Conservation (phyloP, 106 monocot genomes). For the Platanthera guangdongensis region DNA sequence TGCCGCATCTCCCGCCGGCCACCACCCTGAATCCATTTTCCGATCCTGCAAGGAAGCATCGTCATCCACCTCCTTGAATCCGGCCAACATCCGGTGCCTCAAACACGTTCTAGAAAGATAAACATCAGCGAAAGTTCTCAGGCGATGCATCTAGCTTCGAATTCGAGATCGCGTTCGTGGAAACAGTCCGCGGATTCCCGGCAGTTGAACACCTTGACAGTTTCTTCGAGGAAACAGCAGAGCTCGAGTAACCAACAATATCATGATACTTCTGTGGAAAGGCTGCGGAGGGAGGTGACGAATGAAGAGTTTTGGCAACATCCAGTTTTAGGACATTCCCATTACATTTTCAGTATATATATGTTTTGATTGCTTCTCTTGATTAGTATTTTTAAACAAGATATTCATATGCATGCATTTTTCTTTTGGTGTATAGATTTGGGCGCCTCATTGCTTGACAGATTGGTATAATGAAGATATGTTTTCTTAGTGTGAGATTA, state of each 20-base stretch:
- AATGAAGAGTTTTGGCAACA: slow-evolving; percentile 98
- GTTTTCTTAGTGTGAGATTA: neutral
- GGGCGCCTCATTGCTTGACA: neutral
- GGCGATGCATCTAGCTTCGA: slow-evolving; percentile 22
- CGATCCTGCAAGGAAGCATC: too few relatives aligned
- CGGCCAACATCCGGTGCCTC: slow-evolving; percentile 6
- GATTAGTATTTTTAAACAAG: neutral
- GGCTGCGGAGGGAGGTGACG: slow-evolving; percentile 85
- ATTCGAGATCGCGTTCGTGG: slow-evolving; percentile 40
- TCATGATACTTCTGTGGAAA: slow-evolving; percentile 88
- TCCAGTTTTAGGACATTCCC: slow-evolving; percentile 47
- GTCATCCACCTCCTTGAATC: too few relatives aligned
- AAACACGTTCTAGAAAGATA: slow-evolving; percentile 29
- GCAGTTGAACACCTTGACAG: too few relatives aligned
- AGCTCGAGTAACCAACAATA: slow-evolving; percentile 33
- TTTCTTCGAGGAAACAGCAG: slow-evolving; percentile 5
- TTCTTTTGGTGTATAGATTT: neutral
- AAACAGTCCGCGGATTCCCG: slow-evolving; percentile 25
- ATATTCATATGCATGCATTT: neutral
- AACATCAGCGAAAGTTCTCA: slow-evolving; percentile 25
- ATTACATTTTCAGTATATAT: neutral
- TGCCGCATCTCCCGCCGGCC: too few relatives aligned
- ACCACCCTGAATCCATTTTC: too few relatives aligned
- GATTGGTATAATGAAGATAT: neutral
- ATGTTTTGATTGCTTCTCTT: neutral